phyloP scores from a whole-genome alignment of 768 basidiomycete genomes.

The Hygrocybe punicea region DNA sequence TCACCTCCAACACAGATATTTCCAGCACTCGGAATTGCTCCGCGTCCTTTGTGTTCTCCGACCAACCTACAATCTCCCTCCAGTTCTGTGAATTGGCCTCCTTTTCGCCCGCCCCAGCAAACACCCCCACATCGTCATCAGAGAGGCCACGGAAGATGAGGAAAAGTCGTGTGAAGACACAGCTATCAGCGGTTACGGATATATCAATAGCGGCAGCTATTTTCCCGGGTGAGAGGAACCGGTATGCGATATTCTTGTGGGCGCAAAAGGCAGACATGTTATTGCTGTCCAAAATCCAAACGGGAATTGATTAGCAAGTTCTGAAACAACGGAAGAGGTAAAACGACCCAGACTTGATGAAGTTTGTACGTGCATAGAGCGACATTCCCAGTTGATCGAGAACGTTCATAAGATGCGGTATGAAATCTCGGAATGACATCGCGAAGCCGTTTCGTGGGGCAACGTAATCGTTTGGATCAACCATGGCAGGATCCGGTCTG shows the following conservation, averaged over 20 bases:
- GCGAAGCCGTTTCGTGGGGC: conserved; percentile 81
- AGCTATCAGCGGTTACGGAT: conserved; percentile 75
- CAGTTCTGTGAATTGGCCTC: conserved; percentile 80
- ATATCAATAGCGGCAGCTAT: conserved; percentile 88
- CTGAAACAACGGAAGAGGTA: neutral
- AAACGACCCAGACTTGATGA: conserved; percentile 65
- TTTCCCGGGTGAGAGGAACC: conserved; percentile 75
- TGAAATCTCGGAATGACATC: conserved; percentile 76
- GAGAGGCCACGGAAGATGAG: conserved; percentile 80
- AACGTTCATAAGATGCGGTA: conserved; percentile 78
- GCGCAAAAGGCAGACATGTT: conserved; percentile 69
- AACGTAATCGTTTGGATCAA: conserved; percentile 76
- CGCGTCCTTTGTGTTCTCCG: conserved; percentile 73
- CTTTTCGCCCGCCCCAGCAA: conserved; percentile 79
- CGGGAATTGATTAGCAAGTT: conserved; percentile 3
- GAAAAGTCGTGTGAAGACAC: conserved; percentile 80
- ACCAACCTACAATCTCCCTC: conserved; percentile 77
- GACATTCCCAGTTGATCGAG: conserved; percentile 83
- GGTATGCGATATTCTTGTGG: conserved; percentile 86
- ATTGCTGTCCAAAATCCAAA: conserved; percentile 45
- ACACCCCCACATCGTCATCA: conserved; percentile 74
- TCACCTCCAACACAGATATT: conserved; percentile 72
- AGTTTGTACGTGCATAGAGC: conserved; percentile 73
- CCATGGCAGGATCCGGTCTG: conserved; percentile 73
- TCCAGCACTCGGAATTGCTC: conserved; percentile 76